A percentile compares a stretch with the other conserved stretches of the same genome.
These are phyloP conservation scores for Eucalyptus paniculata DNA, from an alignment of 345 rosid genomes.

Conservation along the genomic window DNA sequence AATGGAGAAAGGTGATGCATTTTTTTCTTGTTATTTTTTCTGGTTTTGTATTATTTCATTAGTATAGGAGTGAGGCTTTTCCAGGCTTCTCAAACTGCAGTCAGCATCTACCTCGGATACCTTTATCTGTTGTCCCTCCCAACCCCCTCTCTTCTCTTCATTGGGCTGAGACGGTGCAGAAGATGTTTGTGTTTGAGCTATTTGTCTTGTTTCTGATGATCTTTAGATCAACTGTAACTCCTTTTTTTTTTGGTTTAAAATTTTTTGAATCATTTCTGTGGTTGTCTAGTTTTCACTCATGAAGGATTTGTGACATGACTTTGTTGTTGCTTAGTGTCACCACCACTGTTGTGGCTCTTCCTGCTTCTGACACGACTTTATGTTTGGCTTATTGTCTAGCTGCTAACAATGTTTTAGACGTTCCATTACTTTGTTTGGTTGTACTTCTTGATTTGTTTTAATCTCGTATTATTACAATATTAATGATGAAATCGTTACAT, in stretches of 20 bases:
- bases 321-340: neutral
- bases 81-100: neutral
- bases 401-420: neutral
- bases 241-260: neutral
- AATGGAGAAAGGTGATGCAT: conserved; percentile 64
- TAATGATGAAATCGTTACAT: neutral
- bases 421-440: neutral
- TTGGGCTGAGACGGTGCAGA: neutral
- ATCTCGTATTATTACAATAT: neutral
- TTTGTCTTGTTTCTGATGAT: neutral
- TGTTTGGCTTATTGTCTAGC: neutral
- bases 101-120: neutral
- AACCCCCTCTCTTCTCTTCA: neutral
- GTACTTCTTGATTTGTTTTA: neutral
- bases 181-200: neutral
- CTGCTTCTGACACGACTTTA: neutral
- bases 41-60: neutral
- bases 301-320: neutral
- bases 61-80: neutral
- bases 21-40: neutral
- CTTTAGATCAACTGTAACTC: neutral
- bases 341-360: neutral
- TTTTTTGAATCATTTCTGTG: neutral
- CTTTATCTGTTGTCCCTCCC: neutral
- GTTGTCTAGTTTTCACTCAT: neutral